These are phyloP conservation scores for Rhododendron kiyosumense DNA, from an alignment of 148 eudicot genomes.

Conservation along the genomic window DNA sequence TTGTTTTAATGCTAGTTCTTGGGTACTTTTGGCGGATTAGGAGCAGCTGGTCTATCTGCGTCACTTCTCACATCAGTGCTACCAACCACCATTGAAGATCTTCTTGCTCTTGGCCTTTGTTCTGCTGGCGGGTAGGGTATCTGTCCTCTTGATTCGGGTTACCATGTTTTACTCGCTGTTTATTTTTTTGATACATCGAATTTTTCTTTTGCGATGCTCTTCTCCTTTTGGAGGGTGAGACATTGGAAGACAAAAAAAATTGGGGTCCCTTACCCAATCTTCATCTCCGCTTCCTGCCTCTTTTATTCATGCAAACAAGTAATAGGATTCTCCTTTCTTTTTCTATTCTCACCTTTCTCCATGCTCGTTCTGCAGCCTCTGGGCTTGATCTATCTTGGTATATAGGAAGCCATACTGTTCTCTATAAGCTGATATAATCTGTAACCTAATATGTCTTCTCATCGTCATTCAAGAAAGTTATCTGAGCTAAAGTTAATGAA, in stretches of 20 bases:
- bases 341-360: background rate
- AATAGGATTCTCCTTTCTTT: background rate
- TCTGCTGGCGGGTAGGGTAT: slow-evolving; percentile 89
- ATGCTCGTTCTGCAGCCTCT: background rate
- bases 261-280: background rate
- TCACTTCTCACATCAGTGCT: slow-evolving; percentile 93
- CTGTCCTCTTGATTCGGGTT: background rate
- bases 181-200: background rate
- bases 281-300: background rate
- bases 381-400: background rate
- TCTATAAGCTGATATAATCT: background rate
- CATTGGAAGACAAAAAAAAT: background rate
- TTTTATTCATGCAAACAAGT: background rate
- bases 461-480: background rate
- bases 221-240: background rate
- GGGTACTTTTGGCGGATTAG: slow-evolving; percentile 91
- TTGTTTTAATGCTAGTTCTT: slow-evolving; percentile 50
- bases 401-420: background rate
- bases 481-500: background rate
- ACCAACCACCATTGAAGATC: slow-evolving; percentile 87
- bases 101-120: slow-evolving; percentile 97
- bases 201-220: background rate
- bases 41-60: slow-evolving; percentile 93
- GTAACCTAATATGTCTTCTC: background rate
- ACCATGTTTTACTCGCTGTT: background rate